Percentiles rank a stretch among this genome's conserved stretches.
These are phyloP conservation scores for Pleurotus platypus DNA, from an alignment of 768 basidiomycete genomes.

Conservation along the genomic window DNA sequence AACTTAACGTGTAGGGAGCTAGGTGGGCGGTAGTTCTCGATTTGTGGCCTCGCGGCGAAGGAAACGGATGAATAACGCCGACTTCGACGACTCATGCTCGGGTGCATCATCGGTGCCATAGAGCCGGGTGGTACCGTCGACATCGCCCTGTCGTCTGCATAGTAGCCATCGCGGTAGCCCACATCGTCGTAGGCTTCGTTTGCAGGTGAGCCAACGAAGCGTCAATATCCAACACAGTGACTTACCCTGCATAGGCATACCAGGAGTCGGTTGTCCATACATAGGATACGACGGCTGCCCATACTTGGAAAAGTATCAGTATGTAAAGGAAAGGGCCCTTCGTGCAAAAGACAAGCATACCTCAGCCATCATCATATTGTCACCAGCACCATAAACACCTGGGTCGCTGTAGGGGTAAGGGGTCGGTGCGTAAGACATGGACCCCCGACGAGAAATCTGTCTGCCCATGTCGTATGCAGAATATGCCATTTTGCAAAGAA, in stretches of 20 bases:
- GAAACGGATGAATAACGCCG: conserved; percentile 54
- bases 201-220: conserved; percentile 4
- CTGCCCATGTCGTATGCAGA: conserved; percentile 33
- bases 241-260: conserved; percentile 31
- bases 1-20: conserved; percentile 61
- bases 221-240: background rate
- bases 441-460: conserved; percentile 10
- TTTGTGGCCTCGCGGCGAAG: conserved; percentile 32
- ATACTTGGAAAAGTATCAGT: conserved; percentile 28
- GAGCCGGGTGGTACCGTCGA: conserved; percentile 28
- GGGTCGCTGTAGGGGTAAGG: conserved; percentile 18
- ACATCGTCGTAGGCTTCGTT: conserved; percentile 53
- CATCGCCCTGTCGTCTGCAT: conserved; percentile 39
- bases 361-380: conserved; percentile 22
- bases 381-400: conserved; percentile 26
- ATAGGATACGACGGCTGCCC: conserved; percentile 41
- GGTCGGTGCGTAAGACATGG: conserved; percentile 8
- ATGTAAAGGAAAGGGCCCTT: conserved; percentile 1
- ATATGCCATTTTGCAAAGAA: conserved; percentile 31
- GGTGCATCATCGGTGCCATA: conserved; percentile 28
- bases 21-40: conserved; percentile 44
- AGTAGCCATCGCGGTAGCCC: conserved; percentile 47
- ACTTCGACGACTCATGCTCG: conserved; percentile 31
- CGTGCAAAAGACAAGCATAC: conserved; percentile 31
- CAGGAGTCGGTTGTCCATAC: conserved; percentile 36